Evolutionary conservation across 2,329 filamentous ascomycete species (phyloP).

Genomic region (Tothia fuscella): DNA sequence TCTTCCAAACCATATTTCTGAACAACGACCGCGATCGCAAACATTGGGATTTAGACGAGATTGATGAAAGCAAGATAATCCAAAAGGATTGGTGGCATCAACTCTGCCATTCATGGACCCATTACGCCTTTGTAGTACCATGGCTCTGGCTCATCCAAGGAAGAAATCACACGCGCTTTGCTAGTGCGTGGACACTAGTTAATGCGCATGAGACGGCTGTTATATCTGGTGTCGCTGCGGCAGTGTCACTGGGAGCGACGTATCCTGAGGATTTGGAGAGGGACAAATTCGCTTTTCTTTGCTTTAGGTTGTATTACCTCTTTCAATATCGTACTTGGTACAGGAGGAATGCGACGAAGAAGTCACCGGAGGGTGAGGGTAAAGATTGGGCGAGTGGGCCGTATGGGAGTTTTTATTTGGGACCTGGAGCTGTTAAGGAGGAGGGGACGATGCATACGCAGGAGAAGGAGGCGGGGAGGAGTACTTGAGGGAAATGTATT

Average conservation of each 20-base stretch:
- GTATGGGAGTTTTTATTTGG: slow-evolving; percentile 48
- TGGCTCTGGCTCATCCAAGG: slow-evolving; percentile 63
- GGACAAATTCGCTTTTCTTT: slow-evolving; percentile 49
- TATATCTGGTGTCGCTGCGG: slow-evolving; percentile 58
- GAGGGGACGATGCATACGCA: slow-evolving; percentile 45
- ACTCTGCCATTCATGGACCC: slow-evolving; percentile 50
- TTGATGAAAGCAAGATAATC: slow-evolving; percentile 48
- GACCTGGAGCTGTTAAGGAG: slow-evolving; percentile 41
- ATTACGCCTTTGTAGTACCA: slow-evolving; percentile 54
- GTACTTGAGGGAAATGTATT: neutral
- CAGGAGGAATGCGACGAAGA: slow-evolving; percentile 25
- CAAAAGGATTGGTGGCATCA: slow-evolving; percentile 57
- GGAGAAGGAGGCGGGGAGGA: slow-evolving; percentile 26
- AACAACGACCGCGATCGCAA: slow-evolving; percentile 43
- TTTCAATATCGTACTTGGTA: slow-evolving; percentile 52
- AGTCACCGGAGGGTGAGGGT: slow-evolving; percentile 32
- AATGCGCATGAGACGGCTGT: slow-evolving; percentile 60
- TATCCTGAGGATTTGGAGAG: slow-evolving; percentile 51
- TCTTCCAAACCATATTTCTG: slow-evolving; percentile 60
- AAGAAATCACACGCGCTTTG: slow-evolving; percentile 49
- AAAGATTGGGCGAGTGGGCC: slow-evolving; percentile 44
- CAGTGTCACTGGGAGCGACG: slow-evolving; percentile 53
- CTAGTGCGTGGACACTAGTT: slow-evolving; percentile 57
- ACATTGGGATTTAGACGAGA: slow-evolving; percentile 48
- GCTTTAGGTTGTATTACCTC: slow-evolving; percentile 50